These are phyloP conservation scores for Kluyveromyces starmeri DNA, from an alignment of 805 yeast species.

Conservation along the genomic window DNA sequence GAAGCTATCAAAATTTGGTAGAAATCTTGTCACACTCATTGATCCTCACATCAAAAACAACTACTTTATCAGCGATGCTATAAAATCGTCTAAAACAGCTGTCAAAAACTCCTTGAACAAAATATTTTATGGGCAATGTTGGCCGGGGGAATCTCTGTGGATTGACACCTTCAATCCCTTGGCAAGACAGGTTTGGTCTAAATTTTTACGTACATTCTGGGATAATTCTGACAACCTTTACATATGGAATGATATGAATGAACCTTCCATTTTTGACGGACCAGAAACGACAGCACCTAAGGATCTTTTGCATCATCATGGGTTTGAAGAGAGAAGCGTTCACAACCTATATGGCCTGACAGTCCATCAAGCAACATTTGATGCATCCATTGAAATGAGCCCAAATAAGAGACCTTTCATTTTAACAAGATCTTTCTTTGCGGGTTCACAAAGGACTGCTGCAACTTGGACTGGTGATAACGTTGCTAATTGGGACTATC, in stretches of 20 bases:
- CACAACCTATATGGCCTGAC: constrained; percentile 82
- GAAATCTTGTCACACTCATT: constrained; percentile 75
- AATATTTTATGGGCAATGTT: constrained; percentile 77
- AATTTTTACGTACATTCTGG: constrained; percentile 40
- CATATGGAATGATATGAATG: constrained; percentile 98
- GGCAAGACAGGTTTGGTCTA: constrained; percentile 53
- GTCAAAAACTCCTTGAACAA: constrained; percentile 40
- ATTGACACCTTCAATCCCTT: constrained; percentile 70
- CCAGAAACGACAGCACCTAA: constrained; percentile 89
- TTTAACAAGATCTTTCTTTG: constrained; percentile 74
- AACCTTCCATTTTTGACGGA: constrained; percentile 90
- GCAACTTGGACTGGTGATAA: constrained; percentile 99
- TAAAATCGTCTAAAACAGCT: constrained; percentile 36
- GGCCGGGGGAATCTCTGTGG: constrained; percentile 98
- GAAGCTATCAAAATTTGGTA: constrained; percentile 57
- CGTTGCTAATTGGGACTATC: constrained; percentile 84
- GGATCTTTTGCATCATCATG: constrained; percentile 67
- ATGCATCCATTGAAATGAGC: constrained; percentile 41
- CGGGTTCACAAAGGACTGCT: constrained; percentile 86
- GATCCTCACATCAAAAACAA: constrained; percentile 85
- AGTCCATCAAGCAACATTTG: constrained; percentile 70
- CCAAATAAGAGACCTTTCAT: constrained; percentile 67
- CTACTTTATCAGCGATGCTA: constrained; percentile 52
- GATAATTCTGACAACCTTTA: constrained; percentile 54
- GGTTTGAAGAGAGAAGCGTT: constrained; percentile 83